Evolutionary conservation across 495 filamentous ascomycete genomes (phyloP).

Genomic region (Penicillium cosmopolitanum): DNA sequence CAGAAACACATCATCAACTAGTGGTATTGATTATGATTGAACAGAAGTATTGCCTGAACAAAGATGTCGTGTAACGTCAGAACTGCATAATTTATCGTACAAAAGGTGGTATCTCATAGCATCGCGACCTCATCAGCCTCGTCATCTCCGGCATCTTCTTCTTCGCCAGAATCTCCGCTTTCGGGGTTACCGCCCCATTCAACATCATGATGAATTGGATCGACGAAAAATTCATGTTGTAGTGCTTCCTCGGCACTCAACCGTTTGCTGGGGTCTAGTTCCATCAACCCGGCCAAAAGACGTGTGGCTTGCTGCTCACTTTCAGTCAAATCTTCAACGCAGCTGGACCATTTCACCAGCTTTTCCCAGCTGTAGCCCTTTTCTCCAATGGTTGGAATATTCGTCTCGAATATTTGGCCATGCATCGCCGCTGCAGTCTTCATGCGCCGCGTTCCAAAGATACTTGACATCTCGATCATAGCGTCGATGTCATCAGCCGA

Average conservation of each 20-base stretch:
- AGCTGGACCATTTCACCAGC: constrained; percentile 88
- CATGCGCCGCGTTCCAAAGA: constrained; percentile 88
- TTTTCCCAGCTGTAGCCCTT: constrained; percentile 86
- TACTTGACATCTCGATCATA: constrained; percentile 93
- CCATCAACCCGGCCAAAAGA: constrained; percentile 68
- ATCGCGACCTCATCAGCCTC: constrained; percentile 51
- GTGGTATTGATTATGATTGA: constrained; percentile 6
- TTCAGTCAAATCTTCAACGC: constrained; percentile 51
- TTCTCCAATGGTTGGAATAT: constrained; percentile 84
- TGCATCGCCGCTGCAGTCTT: constrained; percentile 78
- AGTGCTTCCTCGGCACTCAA: constrained; percentile 63
- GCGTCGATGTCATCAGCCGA: constrained; percentile 95
- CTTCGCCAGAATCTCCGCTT: constrained; percentile 43
- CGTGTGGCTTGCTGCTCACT: constrained; percentile 52
- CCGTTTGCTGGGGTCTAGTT: constrained; percentile 58
- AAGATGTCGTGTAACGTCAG: constrained; percentile 19
- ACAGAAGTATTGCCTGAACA: not conserved
- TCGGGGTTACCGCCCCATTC: constrained; percentile 51
- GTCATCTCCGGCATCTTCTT: constrained; percentile 40
- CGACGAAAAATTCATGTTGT: constrained; percentile 66
- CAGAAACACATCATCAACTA: not conserved
- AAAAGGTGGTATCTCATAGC: constrained; percentile 35
- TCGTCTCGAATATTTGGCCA: constrained; percentile 86
- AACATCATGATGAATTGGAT: constrained; percentile 51
- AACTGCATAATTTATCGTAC: constrained; percentile 34